Evolutionary conservation across 192 early-diverging fungal genomes (phyloP).

Genomic region (Backusella psychrophila): DNA sequence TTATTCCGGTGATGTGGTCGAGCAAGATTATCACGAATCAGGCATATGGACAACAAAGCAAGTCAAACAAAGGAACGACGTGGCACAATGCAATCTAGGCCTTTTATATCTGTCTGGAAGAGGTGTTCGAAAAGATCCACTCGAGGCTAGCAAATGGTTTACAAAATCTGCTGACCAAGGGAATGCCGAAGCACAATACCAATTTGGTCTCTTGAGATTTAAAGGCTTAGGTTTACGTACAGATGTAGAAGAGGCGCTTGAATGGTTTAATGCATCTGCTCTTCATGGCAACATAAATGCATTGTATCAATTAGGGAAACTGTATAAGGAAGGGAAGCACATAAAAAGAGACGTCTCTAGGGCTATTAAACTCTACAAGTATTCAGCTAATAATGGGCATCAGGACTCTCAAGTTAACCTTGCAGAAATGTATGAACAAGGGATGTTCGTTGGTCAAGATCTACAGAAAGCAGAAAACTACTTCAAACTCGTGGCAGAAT

Average conservation of each 20-base stretch:
- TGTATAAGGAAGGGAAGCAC: too few relatives aligned
- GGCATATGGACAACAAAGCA: not conserved
- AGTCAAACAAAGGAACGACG: not conserved
- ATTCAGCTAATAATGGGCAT: too few relatives aligned
- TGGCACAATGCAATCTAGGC: not conserved
- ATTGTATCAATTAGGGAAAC: too few relatives aligned
- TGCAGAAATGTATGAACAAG: too few relatives aligned
- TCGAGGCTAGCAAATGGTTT: not conserved
- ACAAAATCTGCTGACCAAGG: not conserved
- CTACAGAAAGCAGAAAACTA: too few relatives aligned
- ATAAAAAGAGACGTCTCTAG: too few relatives aligned
- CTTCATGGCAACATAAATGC: not conserved
- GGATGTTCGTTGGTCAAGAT: not conserved
- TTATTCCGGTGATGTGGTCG: not conserved
- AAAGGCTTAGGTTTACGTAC: not conserved
- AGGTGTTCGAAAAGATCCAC: not conserved
- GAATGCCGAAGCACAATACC: not conserved
- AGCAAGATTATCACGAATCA: not conserved
- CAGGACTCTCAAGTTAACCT: too few relatives aligned
- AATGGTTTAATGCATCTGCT: not conserved
- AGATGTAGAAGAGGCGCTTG: not conserved
- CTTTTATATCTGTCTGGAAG: not conserved
- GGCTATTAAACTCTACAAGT: too few relatives aligned
- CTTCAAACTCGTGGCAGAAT: too few relatives aligned
- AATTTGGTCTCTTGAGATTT: not conserved